phyloP scores from a whole-genome alignment of 768 basidiomycete genomes.

The Collybiopsis luxurians region DNA sequence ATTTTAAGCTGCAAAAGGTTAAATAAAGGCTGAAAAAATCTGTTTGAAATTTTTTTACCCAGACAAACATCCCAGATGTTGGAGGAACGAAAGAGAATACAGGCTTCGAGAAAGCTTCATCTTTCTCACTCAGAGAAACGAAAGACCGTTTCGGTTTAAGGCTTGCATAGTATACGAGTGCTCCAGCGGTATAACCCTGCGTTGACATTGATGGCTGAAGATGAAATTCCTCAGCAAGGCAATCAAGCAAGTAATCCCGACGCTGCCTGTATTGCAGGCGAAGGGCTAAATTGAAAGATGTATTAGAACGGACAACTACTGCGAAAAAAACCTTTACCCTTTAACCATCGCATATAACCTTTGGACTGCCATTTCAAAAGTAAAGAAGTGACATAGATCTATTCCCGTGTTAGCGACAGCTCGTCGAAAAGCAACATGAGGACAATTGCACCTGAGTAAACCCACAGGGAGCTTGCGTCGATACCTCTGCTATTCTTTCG shows the following conservation, averaged over 20 bases:
- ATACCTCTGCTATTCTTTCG: slow-evolving; percentile 65
- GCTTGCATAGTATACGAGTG: slow-evolving; percentile 44
- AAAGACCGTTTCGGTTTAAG: slow-evolving; percentile 25
- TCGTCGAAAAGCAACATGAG: neutral
- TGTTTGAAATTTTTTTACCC: slow-evolving; percentile 35
- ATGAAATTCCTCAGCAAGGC: slow-evolving; percentile 60
- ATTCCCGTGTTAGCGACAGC: slow-evolving; percentile 1
- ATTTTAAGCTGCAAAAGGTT: slow-evolving; percentile 47
- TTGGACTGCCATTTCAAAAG: slow-evolving; percentile 64
- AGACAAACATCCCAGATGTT: slow-evolving; percentile 81
- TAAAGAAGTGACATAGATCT: slow-evolving; percentile 59
- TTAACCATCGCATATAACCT: slow-evolving; percentile 78
- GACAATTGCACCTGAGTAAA: slow-evolving; percentile 55
- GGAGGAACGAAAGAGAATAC: slow-evolving; percentile 75
- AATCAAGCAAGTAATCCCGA: slow-evolving; percentile 65
- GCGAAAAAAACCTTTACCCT: slow-evolving; percentile 37
- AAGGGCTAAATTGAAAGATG: slow-evolving; percentile 34
- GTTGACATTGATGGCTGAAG: slow-evolving; percentile 35
- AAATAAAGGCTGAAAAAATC: neutral
- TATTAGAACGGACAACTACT: neutral
- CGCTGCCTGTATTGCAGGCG: slow-evolving; percentile 53
- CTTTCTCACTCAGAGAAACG: slow-evolving; percentile 38
- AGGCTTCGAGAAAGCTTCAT: slow-evolving; percentile 17
- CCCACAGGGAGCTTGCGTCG: slow-evolving; percentile 69
- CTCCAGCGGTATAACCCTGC: slow-evolving; percentile 30